Evolutionary conservation across 2,329 filamentous ascomycete genomes (phyloP), one percentile per base, ranked within the genome.

Genomic region (Pyricularia pennisetigena): DNA sequence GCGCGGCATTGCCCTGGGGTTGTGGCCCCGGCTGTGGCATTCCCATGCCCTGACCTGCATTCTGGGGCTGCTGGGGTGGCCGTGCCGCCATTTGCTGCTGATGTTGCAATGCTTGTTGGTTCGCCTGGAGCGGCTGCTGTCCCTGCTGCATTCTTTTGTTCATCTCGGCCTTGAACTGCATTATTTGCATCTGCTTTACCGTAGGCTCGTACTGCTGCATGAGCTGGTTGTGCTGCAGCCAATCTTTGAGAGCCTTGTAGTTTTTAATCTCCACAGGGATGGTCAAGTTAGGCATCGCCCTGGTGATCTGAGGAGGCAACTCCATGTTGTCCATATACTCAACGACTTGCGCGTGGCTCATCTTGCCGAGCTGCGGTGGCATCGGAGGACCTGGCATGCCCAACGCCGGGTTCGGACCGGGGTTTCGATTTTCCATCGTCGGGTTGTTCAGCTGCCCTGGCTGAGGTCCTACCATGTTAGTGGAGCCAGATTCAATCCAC

Each of bases 301-400:
- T 72, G 16, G 79, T 70, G 5, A 82, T 71, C 16, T 76, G 73
- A 2, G 73, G 71, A 0, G 82, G 82, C 0, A 85, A 70, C 12
- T 85, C 82, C 80, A 85, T 80, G 10, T 72, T 76, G 69, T 85
- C 82, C 80, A 85, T 83, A 69, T 23, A 9, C 14, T 10, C 59
- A 8, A 80, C 74, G 1, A 71, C 69, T 65, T 79, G 76, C 7
- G 79, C 74, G 29, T 81, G 80, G 4, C 73, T 73, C 64, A 68
- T 65, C 54, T 67, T 57, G 28, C 68, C 64, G 68, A 57, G 65
- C 61, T 64, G 59, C 12, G 24, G 59, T 23, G 24, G 59, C 59
- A 62, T 62, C 24, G 4, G 24, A 4, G 24, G 59, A 14, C 59
- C 59, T 4, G 24, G 59, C 23, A 62, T 62, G 14, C 24, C 59